phyloP scores from a whole-genome alignment of 805 yeast species.

The Millerago galiae region DNA sequence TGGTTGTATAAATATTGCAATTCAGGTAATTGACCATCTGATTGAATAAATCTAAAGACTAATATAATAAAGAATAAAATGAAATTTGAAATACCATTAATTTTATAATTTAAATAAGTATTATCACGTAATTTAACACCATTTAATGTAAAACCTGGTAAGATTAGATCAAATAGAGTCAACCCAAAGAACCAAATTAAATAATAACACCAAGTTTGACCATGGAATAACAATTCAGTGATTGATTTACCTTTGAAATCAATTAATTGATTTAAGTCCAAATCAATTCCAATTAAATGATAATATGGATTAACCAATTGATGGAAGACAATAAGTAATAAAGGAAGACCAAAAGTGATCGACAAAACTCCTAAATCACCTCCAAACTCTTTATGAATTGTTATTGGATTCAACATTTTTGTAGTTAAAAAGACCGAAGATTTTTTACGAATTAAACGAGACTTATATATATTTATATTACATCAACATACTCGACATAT shows the following conservation, averaged over 20 bases:
- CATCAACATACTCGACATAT: too few species aligned
- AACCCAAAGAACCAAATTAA: constrained; percentile 65
- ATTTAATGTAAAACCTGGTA: constrained; percentile 56
- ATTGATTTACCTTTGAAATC: constrained; percentile 30
- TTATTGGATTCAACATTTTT: constrained; percentile 51
- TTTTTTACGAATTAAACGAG: too few species aligned
- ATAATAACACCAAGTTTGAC: constrained; percentile 56
- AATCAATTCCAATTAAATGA: constrained; percentile 39
- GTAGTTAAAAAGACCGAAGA: background rate
- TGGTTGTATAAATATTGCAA: constrained; percentile 68
- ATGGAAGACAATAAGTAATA: constrained; percentile 51
- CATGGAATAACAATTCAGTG: constrained; percentile 33
- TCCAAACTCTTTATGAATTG: constrained; percentile 66
- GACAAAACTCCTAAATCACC: constrained; percentile 72
- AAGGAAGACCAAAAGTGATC: constrained; percentile 63
- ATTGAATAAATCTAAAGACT: constrained; percentile 43
- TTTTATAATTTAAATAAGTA: constrained; percentile 58
- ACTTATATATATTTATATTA: too few species aligned
- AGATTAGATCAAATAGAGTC: constrained; percentile 52
- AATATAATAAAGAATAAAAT: constrained; percentile 34
- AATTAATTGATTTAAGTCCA: constrained; percentile 35
- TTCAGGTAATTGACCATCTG: constrained; percentile 65
- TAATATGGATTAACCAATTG: constrained; percentile 57
- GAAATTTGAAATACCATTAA: constrained; percentile 69
- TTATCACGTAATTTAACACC: constrained; percentile 81